Base-by-base conservation (phyloP, 495 filamentous ascomycete species). In the Hypoxylon fuscum region DNA sequence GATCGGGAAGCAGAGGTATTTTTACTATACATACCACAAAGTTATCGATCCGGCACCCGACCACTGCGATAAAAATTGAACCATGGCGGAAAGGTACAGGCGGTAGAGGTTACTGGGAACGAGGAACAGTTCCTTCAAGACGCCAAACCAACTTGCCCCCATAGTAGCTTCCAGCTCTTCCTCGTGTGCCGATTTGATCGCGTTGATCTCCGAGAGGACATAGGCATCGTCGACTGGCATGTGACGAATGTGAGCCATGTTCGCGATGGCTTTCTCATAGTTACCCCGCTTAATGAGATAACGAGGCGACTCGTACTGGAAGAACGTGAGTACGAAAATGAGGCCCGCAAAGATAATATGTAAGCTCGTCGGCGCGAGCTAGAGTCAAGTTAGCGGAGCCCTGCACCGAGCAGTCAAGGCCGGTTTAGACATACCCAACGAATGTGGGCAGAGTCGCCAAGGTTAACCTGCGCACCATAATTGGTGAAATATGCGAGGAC, bases 321-420 rank as follows among this genome's bases (percentile, higher is more conserved):
- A 75, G 68, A 91, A 85, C 2, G 84, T 84, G 25, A 90, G 77
- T 48, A 83, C 51, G 62, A 88, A 81, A 68, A 91, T 87, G 17
- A 91, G 72, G 0, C 84, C 81, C 4, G 88, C 86, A 64, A 91
- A 91, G 23, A 90, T 88, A 72, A 92, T 82, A 55, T 92, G 88
- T 18, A 90, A 72, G 58, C 82, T 85, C 2, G 84, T 90, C 0
- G 88, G 86, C n/a, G 87, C 83, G 3, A 80, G 75, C 83, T 71
- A 61, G 9, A 10, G n/a, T 15, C 15, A 9, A 22, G 15, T 50
- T 48, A 51, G 23, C 17, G 60, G 2, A 27, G 23, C 25, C 21
- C 18, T 21, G 25, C 40, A 8, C n/a, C 34, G 34, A 37, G n/a
- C 1, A 46, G n/a, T n/a, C 34, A 12, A 29, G 12, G 34, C 25